Conservation (phyloP, 2,329 filamentous ascomycete species). For the Phoma sp. region DNA sequence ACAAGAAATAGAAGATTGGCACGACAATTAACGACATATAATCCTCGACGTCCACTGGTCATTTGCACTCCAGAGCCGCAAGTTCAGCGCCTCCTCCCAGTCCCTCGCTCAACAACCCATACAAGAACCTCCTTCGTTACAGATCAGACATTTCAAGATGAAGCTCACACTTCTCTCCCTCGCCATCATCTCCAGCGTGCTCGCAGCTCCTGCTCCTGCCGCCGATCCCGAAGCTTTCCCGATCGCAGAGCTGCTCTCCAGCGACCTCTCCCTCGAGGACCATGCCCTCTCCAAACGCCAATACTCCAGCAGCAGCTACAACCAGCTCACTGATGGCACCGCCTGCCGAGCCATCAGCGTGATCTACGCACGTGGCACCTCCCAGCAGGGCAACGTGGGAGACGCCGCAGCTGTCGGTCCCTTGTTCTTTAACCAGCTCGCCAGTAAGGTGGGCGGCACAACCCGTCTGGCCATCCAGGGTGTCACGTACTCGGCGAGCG, state of each 20-base stretch:
- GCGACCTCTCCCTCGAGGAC: constrained; percentile 12
- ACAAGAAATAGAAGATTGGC: not conserved
- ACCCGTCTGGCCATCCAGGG: constrained; percentile 59
- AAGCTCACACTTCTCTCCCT: constrained; percentile 20
- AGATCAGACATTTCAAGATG: constrained; percentile 6
- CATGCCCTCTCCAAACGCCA: constrained; percentile 26
- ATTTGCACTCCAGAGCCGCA: not conserved
- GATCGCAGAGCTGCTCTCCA: constrained; percentile 16
- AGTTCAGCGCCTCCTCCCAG: constrained; percentile 1
- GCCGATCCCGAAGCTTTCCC: constrained; percentile 17
- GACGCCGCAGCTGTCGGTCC: constrained; percentile 52
- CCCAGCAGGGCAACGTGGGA: constrained; percentile 60
- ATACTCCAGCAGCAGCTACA: constrained; percentile 27
- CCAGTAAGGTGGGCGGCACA: constrained; percentile 47
- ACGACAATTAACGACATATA: not conserved
- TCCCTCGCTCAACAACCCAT: not conserved
- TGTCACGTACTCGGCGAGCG: constrained; percentile 57
- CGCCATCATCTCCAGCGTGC: constrained; percentile 11
- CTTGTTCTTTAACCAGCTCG: constrained; percentile 56
- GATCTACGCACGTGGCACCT: constrained; percentile 63
- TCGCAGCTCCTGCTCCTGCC: constrained; percentile 15
- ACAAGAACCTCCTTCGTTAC: not conserved
- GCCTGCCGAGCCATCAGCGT: constrained; percentile 56
- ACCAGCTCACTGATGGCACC: constrained; percentile 32
- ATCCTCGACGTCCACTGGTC: not conserved